Evolutionary conservation across 2,329 filamentous ascomycete genomes (phyloP).

Genomic region (Hymenoscyphus occultus): DNA sequence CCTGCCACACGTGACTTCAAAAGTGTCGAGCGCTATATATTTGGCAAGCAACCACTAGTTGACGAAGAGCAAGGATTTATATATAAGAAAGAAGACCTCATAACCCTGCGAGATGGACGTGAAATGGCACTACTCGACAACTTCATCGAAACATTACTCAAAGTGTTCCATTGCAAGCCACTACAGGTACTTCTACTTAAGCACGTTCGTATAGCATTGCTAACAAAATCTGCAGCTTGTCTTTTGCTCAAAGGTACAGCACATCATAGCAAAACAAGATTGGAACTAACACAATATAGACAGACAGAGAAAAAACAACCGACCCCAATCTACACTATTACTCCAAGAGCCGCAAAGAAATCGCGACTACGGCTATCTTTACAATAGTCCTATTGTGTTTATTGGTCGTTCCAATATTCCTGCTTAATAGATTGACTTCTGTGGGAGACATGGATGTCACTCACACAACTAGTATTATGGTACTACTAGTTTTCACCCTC

Average conservation of each 20-base stretch:
- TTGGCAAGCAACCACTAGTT: slow-evolving; percentile 24
- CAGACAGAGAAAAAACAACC: slow-evolving; percentile 4
- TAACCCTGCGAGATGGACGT: slow-evolving; percentile 39
- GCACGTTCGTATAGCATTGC: neutral
- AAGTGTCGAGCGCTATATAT: slow-evolving; percentile 35
- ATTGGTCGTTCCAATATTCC: slow-evolving; percentile 13
- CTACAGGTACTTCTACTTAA: slow-evolving; percentile 4
- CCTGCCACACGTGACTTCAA: slow-evolving; percentile 36
- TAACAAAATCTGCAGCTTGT: neutral
- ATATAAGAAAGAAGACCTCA: slow-evolving; percentile 40
- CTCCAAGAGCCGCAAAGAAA: slow-evolving; percentile 12
- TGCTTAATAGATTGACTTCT: slow-evolving; percentile 8
- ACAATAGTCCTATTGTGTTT: slow-evolving; percentile 8
- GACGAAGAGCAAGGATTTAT: slow-evolving; percentile 36
- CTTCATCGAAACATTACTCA: slow-evolving; percentile 31
- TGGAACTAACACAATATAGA: neutral
- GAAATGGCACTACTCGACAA: slow-evolving; percentile 42
- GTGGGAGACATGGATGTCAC: slow-evolving; percentile 2
- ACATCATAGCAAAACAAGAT: neutral
- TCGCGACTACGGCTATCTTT: slow-evolving; percentile 7
- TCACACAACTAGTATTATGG: slow-evolving; percentile 13
- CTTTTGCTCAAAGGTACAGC: slow-evolving; percentile 8
- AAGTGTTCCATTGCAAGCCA: slow-evolving; percentile 8
- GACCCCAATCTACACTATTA: slow-evolving; percentile 13
- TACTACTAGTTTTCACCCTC: slow-evolving; percentile 24